These are phyloP conservation scores for Globisporangium sylvaticum DNA, from an alignment of 352 stramenopile species.

Conservation along the genomic window DNA sequence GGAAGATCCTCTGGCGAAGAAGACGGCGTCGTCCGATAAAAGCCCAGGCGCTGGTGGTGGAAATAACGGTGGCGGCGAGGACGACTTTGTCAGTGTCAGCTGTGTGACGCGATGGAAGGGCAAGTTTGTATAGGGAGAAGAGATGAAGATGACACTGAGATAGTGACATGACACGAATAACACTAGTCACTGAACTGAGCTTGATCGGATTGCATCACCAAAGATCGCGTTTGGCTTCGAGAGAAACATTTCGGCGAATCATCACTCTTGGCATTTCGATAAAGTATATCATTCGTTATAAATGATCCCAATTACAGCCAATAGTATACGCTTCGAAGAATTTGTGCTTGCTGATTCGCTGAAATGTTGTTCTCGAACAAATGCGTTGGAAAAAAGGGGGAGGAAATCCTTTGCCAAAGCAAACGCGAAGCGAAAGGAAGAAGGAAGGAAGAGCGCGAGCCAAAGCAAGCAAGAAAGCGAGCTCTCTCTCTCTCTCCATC, in stretches of 20 bases:
- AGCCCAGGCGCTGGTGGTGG: conserved; percentile 1
- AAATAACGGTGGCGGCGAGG: conserved; percentile 6
- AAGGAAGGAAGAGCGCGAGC: conserved; percentile 7
- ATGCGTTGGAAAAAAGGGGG: conserved; percentile 12
- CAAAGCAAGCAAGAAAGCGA: background rate
- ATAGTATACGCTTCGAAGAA: background rate
- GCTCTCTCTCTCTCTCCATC: background rate
- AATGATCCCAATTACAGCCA: background rate
- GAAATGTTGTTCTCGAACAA: background rate
- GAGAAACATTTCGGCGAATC: background rate
- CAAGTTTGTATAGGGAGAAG: conserved; percentile 42
- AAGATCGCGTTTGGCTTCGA: conserved; percentile 13
- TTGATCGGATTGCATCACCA: conserved; percentile 2
- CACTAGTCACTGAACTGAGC: background rate
- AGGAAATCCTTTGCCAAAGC: background rate
- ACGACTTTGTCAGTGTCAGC: conserved; percentile 35
- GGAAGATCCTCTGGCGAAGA: background rate
- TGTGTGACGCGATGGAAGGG: conserved; percentile 70
- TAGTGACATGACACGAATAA: background rate
- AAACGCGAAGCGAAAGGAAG: conserved; percentile 15
- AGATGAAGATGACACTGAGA: conserved; percentile 1
- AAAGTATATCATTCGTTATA: background rate
- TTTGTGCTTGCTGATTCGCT: background rate
- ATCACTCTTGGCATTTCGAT: background rate
- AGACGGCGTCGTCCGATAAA: background rate